These are phyloP conservation scores for Gypsophila paniculata DNA, from an alignment of 179 eudicot species.

Conservation along the genomic window DNA sequence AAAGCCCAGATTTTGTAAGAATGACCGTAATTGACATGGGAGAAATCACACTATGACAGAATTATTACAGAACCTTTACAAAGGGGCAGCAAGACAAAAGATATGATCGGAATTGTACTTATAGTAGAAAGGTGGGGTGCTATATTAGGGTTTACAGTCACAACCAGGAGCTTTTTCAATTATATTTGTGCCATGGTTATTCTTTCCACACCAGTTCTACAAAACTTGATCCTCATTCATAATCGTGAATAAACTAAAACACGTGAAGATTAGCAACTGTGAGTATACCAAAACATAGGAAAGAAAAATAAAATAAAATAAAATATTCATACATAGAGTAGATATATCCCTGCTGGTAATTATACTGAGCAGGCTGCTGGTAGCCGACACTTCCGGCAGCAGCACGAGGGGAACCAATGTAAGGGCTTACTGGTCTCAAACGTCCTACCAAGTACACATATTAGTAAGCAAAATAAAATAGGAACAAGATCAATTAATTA, in stretches of 20 bases:
- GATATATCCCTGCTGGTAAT: slow-evolving; percentile 68
- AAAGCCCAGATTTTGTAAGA: neutral
- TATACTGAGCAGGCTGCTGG: slow-evolving; percentile 50
- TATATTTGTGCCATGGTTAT: neutral
- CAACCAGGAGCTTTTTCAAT: neutral
- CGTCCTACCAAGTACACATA: slow-evolving; percentile 31
- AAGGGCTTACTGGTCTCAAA: slow-evolving; percentile 38
- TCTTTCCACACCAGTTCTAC: neutral
- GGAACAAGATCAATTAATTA: neutral
- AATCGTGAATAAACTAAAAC: slow-evolving; percentile 2
- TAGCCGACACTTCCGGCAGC: slow-evolving; percentile 40
- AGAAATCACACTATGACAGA: neutral
- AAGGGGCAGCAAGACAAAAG: neutral
- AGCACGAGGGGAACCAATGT: slow-evolving; percentile 34
- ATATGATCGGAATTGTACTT: neutral
- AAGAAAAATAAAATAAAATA: neutral
- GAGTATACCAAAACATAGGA: neutral
- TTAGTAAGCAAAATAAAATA: neutral
- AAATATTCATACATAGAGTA: slow-evolving; percentile 76
- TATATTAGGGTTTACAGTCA: neutral
- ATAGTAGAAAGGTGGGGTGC: neutral
- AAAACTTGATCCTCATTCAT: neutral
- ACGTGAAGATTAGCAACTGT: neutral
- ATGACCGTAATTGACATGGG: neutral
- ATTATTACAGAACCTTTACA: neutral